These are phyloP conservation scores for Lavandula angustifolia DNA, from an alignment of 257 asterid genomes.

Conservation along the genomic window DNA sequence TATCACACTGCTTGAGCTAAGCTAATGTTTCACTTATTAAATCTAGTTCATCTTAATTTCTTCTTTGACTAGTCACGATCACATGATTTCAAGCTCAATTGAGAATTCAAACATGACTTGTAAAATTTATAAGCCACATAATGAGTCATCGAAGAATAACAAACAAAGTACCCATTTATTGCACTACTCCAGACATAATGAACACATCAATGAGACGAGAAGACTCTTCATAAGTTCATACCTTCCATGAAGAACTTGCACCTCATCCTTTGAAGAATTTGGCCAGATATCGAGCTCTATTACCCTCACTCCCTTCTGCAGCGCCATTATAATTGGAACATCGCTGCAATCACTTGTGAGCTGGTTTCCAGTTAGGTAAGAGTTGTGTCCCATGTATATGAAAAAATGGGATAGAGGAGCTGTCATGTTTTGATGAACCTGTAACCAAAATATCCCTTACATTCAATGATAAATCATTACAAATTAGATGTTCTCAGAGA, in stretches of 20 bases:
- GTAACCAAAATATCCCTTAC: slow-evolving; percentile 27
- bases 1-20: not conserved
- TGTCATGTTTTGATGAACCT: slow-evolving; percentile 81
- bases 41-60: not conserved
- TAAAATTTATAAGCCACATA: too few species aligned
- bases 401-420: slow-evolving; percentile 79
- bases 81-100: slow-evolving; percentile 1
- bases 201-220: not conserved
- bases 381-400: slow-evolving; percentile 80
- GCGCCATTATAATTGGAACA: slow-evolving; percentile 72
- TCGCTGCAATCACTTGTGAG: slow-evolving; percentile 89
- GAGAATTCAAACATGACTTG: too few species aligned
- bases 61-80: not conserved
- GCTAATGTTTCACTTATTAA: not conserved
- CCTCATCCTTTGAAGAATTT: slow-evolving; percentile 69
- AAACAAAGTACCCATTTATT: too few species aligned
- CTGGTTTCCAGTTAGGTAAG: slow-evolving; percentile 90
- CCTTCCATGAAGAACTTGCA: slow-evolving; percentile 87
- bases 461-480: too few species aligned
- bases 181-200: too few species aligned
- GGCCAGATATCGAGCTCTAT: slow-evolving; percentile 91
- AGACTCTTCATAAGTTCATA: slow-evolving; percentile 28
- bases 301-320: slow-evolving; percentile 79
- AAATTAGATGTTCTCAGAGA: too few species aligned
- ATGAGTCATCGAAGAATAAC: too few species aligned